Evolutionary conservation across 371 early-diverging fungal genomes (phyloP).

Genomic region (Mucor circinelloides): DNA sequence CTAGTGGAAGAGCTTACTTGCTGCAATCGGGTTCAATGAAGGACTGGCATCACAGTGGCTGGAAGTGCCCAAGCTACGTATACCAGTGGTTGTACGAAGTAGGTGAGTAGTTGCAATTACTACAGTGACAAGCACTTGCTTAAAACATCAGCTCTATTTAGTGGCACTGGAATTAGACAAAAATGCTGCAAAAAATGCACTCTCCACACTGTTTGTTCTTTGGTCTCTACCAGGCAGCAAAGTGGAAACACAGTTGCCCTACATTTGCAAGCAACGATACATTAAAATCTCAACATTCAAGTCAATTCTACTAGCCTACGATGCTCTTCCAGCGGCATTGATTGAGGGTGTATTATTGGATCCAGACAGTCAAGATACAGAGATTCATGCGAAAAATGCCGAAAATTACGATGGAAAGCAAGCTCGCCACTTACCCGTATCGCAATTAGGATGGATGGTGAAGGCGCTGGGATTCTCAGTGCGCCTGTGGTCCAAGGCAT

Average conservation of each 20-base stretch:
- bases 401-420: background rate
- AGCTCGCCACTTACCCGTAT: slow-evolving; percentile 25
- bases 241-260: background rate
- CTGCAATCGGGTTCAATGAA: slow-evolving; percentile 28
- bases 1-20: slow-evolving; percentile 30
- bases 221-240: slow-evolving; percentile 32
- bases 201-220: slow-evolving; percentile 28
- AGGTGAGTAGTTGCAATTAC: slow-evolving; percentile 18
- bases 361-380: background rate
- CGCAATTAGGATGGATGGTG: slow-evolving; percentile 33
- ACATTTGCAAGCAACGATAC: slow-evolving; percentile 18
- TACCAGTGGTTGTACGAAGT: slow-evolving; percentile 49
- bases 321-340: slow-evolving; percentile 6
- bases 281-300: slow-evolving; percentile 14
- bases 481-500: slow-evolving; percentile 36
- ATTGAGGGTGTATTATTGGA: background rate
- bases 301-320: slow-evolving; percentile 7
- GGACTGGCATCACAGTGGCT: slow-evolving; percentile 37
- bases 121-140: background rate
- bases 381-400: background rate
- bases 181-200: slow-evolving; percentile 32
- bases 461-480: slow-evolving; percentile 39
- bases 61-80: slow-evolving; percentile 39
- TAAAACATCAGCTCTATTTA: background rate
- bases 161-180: slow-evolving; percentile 37